These are phyloP conservation scores for Boletus sp. DNA, from an alignment of 1,284 basidiomycete genomes.

Conservation along the genomic window DNA sequence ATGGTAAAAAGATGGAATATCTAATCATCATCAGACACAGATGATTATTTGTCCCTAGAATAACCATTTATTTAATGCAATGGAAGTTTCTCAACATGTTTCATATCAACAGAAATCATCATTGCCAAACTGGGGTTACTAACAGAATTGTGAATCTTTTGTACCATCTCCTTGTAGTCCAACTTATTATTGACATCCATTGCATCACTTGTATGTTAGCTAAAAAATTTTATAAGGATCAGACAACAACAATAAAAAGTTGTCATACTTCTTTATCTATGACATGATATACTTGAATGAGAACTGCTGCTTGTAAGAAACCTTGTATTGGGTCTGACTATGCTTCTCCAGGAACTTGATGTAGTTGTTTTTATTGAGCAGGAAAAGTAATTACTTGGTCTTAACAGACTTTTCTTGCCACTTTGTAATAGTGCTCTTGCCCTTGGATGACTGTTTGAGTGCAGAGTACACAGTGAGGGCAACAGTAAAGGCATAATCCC, in stretches of 20 bases:
- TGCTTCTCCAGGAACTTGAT: conserved; percentile 11
- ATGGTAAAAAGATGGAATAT: background rate
- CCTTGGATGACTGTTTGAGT: background rate
- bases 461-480: background rate
- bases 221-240: background rate
- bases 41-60: background rate
- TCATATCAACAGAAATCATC: background rate
- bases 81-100: background rate
- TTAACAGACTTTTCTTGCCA: conserved; percentile 2
- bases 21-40: background rate
- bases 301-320: background rate
- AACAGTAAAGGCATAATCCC: background rate
- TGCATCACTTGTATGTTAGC: background rate
- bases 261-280: background rate
- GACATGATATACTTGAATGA: background rate
- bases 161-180: conserved; percentile 18
- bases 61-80: background rate
- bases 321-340: conserved; percentile 1
- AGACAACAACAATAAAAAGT: background rate
- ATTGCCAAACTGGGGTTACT: background rate
- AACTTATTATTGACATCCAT: conserved; percentile 15
- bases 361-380: background rate
- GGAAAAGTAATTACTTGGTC: conserved; percentile 2
- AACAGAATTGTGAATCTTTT: conserved; percentile 2
- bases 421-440: background rate